Base-by-base conservation (phyloP, 2,329 filamentous ascomycete genomes). In the Ophiostoma sp. region DNA sequence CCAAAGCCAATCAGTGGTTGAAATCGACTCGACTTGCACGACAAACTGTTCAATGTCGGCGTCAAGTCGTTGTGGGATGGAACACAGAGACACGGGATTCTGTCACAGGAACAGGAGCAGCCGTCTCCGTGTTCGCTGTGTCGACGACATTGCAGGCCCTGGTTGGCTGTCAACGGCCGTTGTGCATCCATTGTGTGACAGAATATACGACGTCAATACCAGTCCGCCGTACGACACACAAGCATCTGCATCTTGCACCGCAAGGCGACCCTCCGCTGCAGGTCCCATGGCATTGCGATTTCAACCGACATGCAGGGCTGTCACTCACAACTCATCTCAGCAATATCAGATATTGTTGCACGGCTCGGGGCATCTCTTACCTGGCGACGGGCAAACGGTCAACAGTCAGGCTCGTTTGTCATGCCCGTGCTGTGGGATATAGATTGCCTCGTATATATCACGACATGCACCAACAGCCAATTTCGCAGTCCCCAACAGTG, bases 381-480 rank as follows among this genome's bases (percentile, higher is more conserved):
- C 63, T 66, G 22, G 39, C 15, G 39, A 31, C 39, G 42, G 39
- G 48, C 63, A 48, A 48, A 28, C 22, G 22, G 8, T 28, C 39
- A 48, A 19, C 12, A 39, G 59, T 25, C 33, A 25, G 59, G 17
- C 42, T 42, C 12, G 3, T 48, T 15, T 17, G 42, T 39, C 36
- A 22, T 28, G 12, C 33, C n/a, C n/a, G 15, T 48, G 15, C 42
- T 25, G 61, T 45, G 61, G 33, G 36, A 66, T 61, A 45, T 68
- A 68, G 42, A 50, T 68, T 68, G 25, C 63, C 63, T 68, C 39
- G 63, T 66, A 66, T 36, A 36, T 68, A 50, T 63, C 59, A 63
- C 59, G n/a, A 42, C 59, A 63, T 68, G 63, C 42, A 42, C 64
- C 42, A 50, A 22, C 8, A 68, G 25, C 45, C 64, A 50, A 68